Evolutionary conservation across 768 basidiomycete genomes (phyloP).

Genomic region (Leccinum subgranulosum): DNA sequence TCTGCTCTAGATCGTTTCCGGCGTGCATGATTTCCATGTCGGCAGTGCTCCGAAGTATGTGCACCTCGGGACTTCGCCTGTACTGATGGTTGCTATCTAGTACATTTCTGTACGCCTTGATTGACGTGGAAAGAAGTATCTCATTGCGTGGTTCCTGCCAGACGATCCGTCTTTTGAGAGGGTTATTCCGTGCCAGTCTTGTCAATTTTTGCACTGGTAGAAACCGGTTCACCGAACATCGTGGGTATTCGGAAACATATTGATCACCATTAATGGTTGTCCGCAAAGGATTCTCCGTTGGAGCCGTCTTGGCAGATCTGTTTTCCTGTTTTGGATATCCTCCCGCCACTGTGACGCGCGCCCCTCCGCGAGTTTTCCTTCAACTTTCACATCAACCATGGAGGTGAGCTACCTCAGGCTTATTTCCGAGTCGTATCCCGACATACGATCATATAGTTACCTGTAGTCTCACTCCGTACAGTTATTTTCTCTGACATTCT

Average conservation of each 20-base stretch:
- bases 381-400: neutral
- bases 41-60: neutral
- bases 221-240: neutral
- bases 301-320: no score
- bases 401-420: no score
- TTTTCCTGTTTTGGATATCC: neutral
- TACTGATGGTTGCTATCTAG: neutral
- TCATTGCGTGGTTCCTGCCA: no score
- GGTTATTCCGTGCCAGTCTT: neutral
- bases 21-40: conserved; percentile 15
- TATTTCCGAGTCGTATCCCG: neutral
- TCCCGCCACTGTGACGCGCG: neutral
- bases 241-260: neutral
- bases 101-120: neutral
- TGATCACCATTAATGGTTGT: neutral
- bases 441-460: neutral
- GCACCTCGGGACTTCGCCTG: neutral
- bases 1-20: conserved; percentile 37
- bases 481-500: neutral
- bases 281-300: neutral
- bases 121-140: neutral
- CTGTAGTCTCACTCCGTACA: neutral
- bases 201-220: neutral
- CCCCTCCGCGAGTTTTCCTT: no score
- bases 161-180: no score